Evolutionary conservation across 75 land plant genomes (phyloP).

Genomic region (Pinus tabuliformis): DNA sequence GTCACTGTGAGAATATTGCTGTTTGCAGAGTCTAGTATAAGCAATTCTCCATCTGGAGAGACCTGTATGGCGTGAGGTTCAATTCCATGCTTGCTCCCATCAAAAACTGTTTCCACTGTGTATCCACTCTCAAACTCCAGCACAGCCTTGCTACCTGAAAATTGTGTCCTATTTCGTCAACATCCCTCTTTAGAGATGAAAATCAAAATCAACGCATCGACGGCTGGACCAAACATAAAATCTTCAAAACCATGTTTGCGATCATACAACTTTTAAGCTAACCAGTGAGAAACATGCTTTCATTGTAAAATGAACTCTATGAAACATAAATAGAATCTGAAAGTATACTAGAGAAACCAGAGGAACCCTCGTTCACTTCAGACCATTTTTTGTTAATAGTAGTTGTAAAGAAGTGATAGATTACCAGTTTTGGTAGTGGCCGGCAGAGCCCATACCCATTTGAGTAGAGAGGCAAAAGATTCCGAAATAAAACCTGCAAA

Average conservation of each 20-base stretch:
- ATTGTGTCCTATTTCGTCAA: neutral
- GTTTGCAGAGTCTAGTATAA: conserved; percentile 63
- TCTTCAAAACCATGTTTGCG: neutral
- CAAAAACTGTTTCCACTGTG: conserved; percentile 71
- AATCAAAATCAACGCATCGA: conserved; percentile 7
- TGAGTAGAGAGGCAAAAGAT: conserved; percentile 24
- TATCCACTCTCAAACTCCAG: conserved; percentile 69
- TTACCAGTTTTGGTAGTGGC: conserved; percentile 48
- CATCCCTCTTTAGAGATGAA: neutral
- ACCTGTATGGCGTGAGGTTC: conserved; percentile 50
- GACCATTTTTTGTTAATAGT: no score
- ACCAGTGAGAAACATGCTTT: neutral
- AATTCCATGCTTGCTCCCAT: conserved; percentile 73
- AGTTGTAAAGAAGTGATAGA: neutral
- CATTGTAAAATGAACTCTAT: neutral
- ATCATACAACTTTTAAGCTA: neutral
- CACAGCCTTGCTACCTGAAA: conserved; percentile 25
- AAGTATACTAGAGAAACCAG: neutral
- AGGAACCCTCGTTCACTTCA: neutral
- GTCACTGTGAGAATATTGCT: conserved; percentile 64
- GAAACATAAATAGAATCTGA: neutral
- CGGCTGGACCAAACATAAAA: neutral
- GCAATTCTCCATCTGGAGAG: conserved; percentile 44
- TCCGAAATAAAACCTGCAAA: conserved; percentile 15
- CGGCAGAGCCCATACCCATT: conserved; percentile 45